A percentile compares a stretch with the other conserved stretches of the same genome.
Evolutionary conservation across 495 filamentous ascomycete species (phyloP).

Genomic region (Cenococcum geophilum): DNA sequence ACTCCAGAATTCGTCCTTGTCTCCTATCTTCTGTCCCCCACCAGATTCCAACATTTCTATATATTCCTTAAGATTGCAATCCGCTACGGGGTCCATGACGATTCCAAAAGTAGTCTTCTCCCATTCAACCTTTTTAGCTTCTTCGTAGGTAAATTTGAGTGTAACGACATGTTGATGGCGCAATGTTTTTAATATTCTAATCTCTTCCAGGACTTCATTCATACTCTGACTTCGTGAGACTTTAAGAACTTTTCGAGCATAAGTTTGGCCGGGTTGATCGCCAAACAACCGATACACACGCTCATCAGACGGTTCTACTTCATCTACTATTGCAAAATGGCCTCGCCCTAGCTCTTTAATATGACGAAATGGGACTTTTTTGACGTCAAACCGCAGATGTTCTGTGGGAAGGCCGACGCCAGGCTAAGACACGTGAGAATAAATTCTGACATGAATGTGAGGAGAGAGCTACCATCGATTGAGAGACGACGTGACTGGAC

Average conservation of each 20-base stretch:
- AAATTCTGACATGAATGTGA: too few species aligned
- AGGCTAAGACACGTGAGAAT: too few species aligned
- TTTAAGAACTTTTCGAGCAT: conserved; percentile 2
- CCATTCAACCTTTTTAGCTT: background rate
- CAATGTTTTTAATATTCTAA: background rate
- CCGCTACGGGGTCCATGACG: background rate
- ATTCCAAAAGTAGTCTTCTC: background rate
- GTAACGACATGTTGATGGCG: background rate
- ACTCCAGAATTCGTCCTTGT: background rate
- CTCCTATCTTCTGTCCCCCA: background rate
- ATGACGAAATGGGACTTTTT: conserved; percentile 2
- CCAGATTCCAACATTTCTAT: background rate
- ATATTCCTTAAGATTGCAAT: background rate
- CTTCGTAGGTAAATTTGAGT: background rate
- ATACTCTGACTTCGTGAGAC: background rate
- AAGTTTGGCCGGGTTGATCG: background rate
- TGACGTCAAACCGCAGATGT: too few species aligned
- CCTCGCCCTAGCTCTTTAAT: background rate
- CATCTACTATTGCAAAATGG: background rate
- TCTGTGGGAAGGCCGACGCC: too few species aligned
- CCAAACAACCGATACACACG: background rate
- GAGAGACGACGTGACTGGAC: too few species aligned
- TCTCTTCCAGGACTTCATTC: background rate
- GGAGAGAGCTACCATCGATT: too few species aligned
- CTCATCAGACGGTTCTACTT: background rate